Conservation (phyloP, 2,329 filamentous ascomycete genomes). For the Fusarium sp. region DNA sequence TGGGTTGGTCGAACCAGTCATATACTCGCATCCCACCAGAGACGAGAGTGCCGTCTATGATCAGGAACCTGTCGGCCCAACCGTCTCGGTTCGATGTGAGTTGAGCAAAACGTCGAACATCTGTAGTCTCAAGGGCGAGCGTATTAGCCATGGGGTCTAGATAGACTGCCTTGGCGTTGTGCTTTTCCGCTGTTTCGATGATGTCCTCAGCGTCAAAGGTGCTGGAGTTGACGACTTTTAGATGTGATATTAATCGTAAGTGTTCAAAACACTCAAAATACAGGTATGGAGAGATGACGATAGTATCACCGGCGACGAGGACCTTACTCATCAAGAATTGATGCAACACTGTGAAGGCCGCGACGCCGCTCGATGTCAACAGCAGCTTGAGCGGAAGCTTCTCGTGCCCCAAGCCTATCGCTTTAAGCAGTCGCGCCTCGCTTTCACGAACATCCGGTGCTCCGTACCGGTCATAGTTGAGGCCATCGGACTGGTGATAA, state of each 20-base stretch:
- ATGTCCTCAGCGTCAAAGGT: constrained; percentile 32
- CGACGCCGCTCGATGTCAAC: constrained; percentile 24
- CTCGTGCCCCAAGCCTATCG: constrained; percentile 14
- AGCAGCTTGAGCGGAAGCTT: constrained; percentile 25
- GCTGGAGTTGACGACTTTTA: constrained; percentile 16
- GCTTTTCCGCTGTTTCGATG: constrained; percentile 24
- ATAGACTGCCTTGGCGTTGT: constrained; percentile 31
- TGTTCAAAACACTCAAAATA: constrained; percentile 34
- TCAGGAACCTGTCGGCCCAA: constrained; percentile 23
- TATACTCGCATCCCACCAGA: constrained; percentile 26
- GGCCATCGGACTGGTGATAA: constrained; percentile 27
- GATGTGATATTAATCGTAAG: constrained; percentile 21
- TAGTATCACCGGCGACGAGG: constrained; percentile 19
- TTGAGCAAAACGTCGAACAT: constrained; percentile 24
- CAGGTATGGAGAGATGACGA: constrained; percentile 30
- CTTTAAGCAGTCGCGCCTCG: constrained; percentile 18
- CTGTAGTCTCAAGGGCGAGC: constrained; percentile 20
- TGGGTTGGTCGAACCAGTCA: constrained; percentile 26
- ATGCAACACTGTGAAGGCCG: constrained; percentile 24
- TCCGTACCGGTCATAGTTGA: constrained; percentile 30
- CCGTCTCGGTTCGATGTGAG: constrained; percentile 14
- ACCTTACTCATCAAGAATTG: constrained; percentile 35
- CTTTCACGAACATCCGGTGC: constrained; percentile 19
- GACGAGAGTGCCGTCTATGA: constrained; percentile 24
- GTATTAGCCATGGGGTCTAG: constrained; percentile 36